These are phyloP conservation scores for Colletotrichum sp. DNA, from an alignment of 2,329 filamentous ascomycete genomes.

Conservation along the genomic window DNA sequence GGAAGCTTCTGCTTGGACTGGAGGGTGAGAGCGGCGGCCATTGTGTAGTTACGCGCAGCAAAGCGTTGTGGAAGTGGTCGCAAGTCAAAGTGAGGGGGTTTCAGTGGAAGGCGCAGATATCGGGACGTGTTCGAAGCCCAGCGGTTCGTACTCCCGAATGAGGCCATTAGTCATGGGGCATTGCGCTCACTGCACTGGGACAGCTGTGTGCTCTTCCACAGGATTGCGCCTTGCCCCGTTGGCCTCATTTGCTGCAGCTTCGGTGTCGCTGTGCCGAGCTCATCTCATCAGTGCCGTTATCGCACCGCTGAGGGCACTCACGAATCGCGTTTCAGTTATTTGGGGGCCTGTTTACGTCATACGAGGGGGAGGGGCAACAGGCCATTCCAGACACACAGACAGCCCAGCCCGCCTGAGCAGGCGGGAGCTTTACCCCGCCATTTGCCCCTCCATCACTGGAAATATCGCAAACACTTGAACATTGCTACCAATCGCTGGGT, in stretches of 20 bases:
- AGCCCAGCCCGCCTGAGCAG: not conserved
- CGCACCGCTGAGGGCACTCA: not conserved
- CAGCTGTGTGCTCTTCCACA: not conserved
- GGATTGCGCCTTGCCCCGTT: not conserved
- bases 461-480: not conserved
- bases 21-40: slow-evolving; percentile 50
- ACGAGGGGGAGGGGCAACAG: not conserved
- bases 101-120: not conserved
- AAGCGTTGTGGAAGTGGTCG: not conserved
- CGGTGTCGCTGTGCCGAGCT: slow-evolving; percentile 14
- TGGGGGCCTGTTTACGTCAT: slow-evolving; percentile 6
- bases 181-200: not conserved
- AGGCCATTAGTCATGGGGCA: slow-evolving; percentile 13
- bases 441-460: not conserved
- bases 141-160: not conserved
- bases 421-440: not conserved
- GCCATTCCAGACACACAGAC: not conserved
- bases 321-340: not conserved
- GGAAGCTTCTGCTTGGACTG: slow-evolving; percentile 57
- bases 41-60: slow-evolving; percentile 25
- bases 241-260: slow-evolving; percentile 3
- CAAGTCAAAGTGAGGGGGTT: not conserved
- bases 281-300: not conserved
- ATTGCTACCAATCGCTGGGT: not conserved
- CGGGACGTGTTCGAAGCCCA: not conserved